Evolutionary conservation across 176 grass and related monocot species (phyloP).

Genomic region (Oropetium thomaeum): DNA sequence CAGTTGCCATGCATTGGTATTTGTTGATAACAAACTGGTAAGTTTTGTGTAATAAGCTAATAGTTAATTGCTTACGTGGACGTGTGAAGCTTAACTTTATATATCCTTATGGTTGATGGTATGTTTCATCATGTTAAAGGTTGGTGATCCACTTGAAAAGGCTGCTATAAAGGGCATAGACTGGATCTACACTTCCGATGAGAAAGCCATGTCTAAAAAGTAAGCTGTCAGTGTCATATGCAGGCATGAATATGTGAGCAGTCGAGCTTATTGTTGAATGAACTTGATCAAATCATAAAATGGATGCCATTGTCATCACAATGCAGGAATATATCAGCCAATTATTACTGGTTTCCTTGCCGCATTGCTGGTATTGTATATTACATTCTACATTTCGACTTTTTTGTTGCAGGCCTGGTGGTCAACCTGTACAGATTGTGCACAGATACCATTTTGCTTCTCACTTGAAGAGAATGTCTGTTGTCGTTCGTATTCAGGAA

Average conservation of each 20-base stretch:
- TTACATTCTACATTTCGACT: slow-evolving; percentile 1
- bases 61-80: slow-evolving; percentile 14
- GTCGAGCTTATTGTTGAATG: background rate
- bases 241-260: slow-evolving; percentile 24
- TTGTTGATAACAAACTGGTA: slow-evolving; percentile 99
- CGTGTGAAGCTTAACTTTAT: background rate
- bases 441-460: slow-evolving; percentile 99
- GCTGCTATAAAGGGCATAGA: slow-evolving; percentile 97
- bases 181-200: slow-evolving; percentile 98
- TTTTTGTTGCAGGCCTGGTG: slow-evolving; percentile 67
- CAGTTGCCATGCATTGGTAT: slow-evolving; percentile 94
- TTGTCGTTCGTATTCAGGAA: slow-evolving; percentile 83
- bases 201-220: slow-evolving; percentile 91
- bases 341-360: background rate
- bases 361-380: background rate
- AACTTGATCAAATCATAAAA: slow-evolving; percentile 8
- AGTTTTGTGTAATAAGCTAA: background rate
- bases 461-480: slow-evolving; percentile 99
- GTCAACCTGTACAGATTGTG: slow-evolving; percentile 88
- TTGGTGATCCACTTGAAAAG: slow-evolving; percentile 98
- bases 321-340: background rate
- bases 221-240: slow-evolving; percentile 42
- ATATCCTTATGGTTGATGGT: slow-evolving; percentile 16
- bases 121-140: slow-evolving; percentile 54
- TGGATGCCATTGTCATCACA: background rate